Evolutionary conservation across 805 yeast species (phyloP).

Genomic region (Yamadazyma laniorum): DNA sequence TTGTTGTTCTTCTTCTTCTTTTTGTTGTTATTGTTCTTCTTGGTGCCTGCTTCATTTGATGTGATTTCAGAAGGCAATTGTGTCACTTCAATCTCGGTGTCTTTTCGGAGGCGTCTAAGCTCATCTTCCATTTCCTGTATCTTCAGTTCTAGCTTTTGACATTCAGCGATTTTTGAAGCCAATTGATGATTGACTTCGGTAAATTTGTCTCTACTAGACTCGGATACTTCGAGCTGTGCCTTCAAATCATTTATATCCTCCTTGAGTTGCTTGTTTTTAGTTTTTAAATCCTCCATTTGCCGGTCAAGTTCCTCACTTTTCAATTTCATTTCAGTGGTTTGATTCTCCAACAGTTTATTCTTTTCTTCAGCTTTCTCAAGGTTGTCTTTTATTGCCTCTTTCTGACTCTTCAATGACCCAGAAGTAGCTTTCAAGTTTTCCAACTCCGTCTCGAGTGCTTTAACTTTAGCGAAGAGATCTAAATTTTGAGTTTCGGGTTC

Average conservation of each 20-base stretch:
- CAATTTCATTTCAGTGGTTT: neutral
- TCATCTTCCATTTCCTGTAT: conserved; percentile 4
- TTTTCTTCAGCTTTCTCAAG: neutral
- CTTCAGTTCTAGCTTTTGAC: conserved; percentile 4
- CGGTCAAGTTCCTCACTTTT: neutral
- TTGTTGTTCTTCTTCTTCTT: conserved; percentile 12
- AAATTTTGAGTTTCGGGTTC: neutral
- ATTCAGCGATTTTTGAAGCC: conserved; percentile 1
- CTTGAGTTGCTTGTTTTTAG: conserved; percentile 1
- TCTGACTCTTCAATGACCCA: neutral
- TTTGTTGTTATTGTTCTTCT: conserved; percentile 16
- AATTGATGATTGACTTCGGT: neutral
- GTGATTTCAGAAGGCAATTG: neutral
- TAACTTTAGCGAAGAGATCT: neutral
- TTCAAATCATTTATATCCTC: neutral
- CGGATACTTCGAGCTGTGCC: neutral
- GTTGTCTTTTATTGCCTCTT: neutral
- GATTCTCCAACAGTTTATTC: neutral
- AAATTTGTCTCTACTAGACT: neutral
- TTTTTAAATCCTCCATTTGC: neutral
- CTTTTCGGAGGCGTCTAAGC: no score
- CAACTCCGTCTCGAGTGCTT: conserved; percentile 1
- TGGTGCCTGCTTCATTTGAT: conserved; percentile 1
- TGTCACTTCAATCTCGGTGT: no score
- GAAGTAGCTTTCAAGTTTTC: neutral